Base-by-base conservation (phyloP, 768 basidiomycete species). In the Suillus sp. region DNA sequence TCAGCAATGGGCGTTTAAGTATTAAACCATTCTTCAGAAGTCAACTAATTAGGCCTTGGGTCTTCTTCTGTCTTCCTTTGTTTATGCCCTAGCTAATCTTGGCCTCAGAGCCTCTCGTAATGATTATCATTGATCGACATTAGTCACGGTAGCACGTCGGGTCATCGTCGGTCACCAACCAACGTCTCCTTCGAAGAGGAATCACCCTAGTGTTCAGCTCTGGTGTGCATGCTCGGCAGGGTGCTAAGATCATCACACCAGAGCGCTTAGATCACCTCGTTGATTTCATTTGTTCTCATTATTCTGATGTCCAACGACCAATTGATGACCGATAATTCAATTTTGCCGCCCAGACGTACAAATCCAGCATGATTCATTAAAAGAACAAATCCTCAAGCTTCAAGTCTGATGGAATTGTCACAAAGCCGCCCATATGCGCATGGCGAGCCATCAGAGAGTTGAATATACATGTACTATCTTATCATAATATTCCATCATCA, bases 401-500 rank as follows among this genome's bases (percentile, higher is more conserved):
- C 48, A 16, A 50, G 27, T 50, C 30, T 53, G 51, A 53, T 53
- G 30, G 11, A 53, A 53, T n/a, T 32, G 27, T 32, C 30, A 16
- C 20, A 30, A 53, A n/a, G 20, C 51, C 51, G 51, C 51, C 20
- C 51, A 53, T 53, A 53, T 53, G 47, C 14, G 3, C 14, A 8
- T 16, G 13, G 14, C 4, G 47, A 50, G 48, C 25, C 47, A 3
- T 27, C 3, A 18, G 1, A 7, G 3, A 50, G 25, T 30, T 20
- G 51, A 32, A 32, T 20, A 51, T 51, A 51, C 30, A 53, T 32
- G 30, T 11, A 11, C 30, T 20, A 32, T 32, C 10, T n/a, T 5
- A 51, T 51, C 16, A 25, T 32, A 51, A 32, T 32, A 20, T 51
- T n/a, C 20, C 51, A 22, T 3, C n/a, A 55, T 57, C 56, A 73